phyloP scores from a whole-genome alignment of 805 yeast species.

The Jamesozyma piceae region DNA sequence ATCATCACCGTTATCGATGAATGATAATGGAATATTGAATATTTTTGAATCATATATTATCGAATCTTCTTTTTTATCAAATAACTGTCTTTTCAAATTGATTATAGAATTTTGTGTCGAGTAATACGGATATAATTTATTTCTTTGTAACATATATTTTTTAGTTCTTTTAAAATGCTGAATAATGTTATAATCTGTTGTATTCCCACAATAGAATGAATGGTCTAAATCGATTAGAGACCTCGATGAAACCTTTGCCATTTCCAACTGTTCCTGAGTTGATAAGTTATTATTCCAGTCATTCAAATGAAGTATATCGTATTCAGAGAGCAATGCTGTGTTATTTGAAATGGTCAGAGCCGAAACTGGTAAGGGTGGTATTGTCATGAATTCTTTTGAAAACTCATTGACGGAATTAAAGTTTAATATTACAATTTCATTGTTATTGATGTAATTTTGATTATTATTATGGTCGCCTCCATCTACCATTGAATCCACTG shows the following conservation, averaged over 20 bases:
- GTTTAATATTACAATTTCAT: constrained; percentile 9
- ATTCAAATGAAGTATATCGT: constrained; percentile 37
- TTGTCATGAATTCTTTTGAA: constrained; percentile 19
- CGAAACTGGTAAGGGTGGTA: not conserved
- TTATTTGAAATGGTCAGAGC: constrained; percentile 9
- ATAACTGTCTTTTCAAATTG: constrained; percentile 27
- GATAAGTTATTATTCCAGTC: constrained; percentile 64
- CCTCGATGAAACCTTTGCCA: constrained; percentile 75
- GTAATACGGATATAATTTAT: constrained; percentile 34
- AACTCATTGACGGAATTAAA: constrained; percentile 10
- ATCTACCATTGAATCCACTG: not conserved
- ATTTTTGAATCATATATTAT: constrained; percentile 24
- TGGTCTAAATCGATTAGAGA: constrained; percentile 37
- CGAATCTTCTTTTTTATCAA: constrained; percentile 6
- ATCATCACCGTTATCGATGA: constrained; percentile 34
- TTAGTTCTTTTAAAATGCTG: constrained; percentile 9
- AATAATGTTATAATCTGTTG: constrained; percentile 52
- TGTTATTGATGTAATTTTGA: not conserved
- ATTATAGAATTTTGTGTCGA: constrained; percentile 45
- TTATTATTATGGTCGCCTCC: too few relatives aligned
- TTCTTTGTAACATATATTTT: not conserved
- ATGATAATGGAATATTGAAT: constrained; percentile 44
- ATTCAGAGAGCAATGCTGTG: constrained; percentile 17
- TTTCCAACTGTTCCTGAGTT: constrained; percentile 72
- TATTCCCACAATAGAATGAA: constrained; percentile 75